Percentiles rank a stretch among this genome's conserved stretches.
phyloP scores from a whole-genome alignment of 768 basidiomycete genomes.

The Termitomyces sp. region DNA sequence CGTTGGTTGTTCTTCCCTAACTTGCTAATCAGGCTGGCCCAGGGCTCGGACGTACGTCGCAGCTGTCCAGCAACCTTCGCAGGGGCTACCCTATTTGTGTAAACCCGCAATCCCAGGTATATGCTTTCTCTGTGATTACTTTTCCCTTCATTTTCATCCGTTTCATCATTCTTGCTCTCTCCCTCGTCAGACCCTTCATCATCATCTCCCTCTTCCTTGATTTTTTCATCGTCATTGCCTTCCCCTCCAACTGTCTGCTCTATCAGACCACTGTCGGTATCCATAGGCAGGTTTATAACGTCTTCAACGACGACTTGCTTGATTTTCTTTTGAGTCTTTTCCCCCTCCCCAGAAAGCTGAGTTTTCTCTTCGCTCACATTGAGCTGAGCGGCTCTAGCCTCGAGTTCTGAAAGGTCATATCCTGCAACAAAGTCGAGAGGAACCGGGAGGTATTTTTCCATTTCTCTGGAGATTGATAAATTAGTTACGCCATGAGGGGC shows the following conservation, averaged over 20 bases:
- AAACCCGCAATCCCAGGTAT: slow-evolving; percentile 31
- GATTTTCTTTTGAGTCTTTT: not conserved
- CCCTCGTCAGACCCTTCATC: not conserved
- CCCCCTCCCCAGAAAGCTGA: not conserved
- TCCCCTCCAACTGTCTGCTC: not conserved
- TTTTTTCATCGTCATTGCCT: not conserved
- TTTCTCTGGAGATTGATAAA: slow-evolving; percentile 6
- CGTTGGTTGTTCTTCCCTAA: not conserved
- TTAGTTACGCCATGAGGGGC: not conserved
- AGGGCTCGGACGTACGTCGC: slow-evolving; percentile 11
- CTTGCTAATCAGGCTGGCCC: not conserved
- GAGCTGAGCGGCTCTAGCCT: slow-evolving; percentile 14
- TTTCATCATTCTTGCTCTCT: not conserved
- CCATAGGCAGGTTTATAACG: not conserved
- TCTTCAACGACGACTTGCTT: not conserved
- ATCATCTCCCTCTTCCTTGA: not conserved
- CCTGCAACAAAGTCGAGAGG: slow-evolving; percentile 24
- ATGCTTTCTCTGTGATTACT: slow-evolving; percentile 15
- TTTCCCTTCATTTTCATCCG: not conserved
- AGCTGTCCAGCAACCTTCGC: slow-evolving; percentile 28
- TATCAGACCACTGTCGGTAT: too few species aligned
- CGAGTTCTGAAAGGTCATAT: slow-evolving; percentile 21
- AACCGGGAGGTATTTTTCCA: slow-evolving; percentile 15
- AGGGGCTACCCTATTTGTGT: slow-evolving; percentile 25
- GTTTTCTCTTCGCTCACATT: not conserved